phyloP scores from a whole-genome alignment of 352 stramenopile species.

The Pythium dissimile region DNA sequence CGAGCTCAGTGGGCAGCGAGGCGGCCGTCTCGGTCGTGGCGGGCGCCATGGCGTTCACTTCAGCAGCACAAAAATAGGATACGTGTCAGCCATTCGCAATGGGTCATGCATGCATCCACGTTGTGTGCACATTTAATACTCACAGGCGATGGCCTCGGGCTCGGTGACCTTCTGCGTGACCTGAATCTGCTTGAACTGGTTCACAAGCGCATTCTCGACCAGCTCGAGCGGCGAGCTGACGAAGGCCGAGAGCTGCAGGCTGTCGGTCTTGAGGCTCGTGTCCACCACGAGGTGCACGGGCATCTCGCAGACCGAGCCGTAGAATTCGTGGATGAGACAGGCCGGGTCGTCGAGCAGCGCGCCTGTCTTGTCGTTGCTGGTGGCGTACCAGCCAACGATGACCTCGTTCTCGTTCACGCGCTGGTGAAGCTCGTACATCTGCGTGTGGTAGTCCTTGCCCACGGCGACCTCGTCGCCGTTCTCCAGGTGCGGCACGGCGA shows the following conservation, averaged over 20 bases:
- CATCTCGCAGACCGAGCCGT: slow-evolving; percentile 90
- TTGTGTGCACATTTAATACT: slow-evolving; percentile 18
- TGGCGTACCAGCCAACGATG: slow-evolving; percentile 97
- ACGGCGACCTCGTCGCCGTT: slow-evolving; percentile 95
- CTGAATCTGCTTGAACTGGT: slow-evolving; percentile 93
- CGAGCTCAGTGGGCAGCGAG: slow-evolving; percentile 71
- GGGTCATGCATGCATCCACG: too few species aligned
- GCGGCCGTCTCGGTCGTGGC: slow-evolving; percentile 25
- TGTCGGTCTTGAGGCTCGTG: slow-evolving; percentile 77
- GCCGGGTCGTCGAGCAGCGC: slow-evolving; percentile 92
- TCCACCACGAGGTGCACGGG: slow-evolving; percentile 95
- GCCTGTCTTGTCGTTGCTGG: slow-evolving; percentile 38
- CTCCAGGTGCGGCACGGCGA: slow-evolving; percentile 96
- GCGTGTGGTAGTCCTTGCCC: slow-evolving; percentile 97
- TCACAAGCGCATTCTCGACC: slow-evolving; percentile 87
- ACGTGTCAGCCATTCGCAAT: too few species aligned
- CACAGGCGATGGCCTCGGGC: slow-evolving; percentile 92
- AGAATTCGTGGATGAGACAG: slow-evolving; percentile 98
- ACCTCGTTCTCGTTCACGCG: slow-evolving; percentile 93
- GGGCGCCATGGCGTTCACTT: slow-evolving; percentile 70
- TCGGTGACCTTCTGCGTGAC: slow-evolving; percentile 91
- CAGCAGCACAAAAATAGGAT: neutral
- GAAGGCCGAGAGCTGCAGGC: slow-evolving; percentile 91
- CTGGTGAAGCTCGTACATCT: slow-evolving; percentile 96
- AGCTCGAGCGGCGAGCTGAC: slow-evolving; percentile 88